phyloP scores from a whole-genome alignment of 169 alveolate genomes.

The Plasmodium fragile region DNA sequence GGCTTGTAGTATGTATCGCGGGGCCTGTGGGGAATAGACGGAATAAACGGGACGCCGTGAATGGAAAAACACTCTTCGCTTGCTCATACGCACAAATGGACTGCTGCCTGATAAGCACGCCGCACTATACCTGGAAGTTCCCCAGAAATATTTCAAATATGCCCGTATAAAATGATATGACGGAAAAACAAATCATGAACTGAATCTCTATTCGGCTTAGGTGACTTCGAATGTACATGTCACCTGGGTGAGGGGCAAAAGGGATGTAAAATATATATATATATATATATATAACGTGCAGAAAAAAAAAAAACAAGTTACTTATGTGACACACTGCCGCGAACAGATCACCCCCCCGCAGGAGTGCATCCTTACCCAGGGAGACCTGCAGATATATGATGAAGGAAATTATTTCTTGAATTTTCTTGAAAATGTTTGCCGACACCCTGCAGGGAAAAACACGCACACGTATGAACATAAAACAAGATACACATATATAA shows the following conservation, averaged over 20 bases:
- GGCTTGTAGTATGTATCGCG: constrained; percentile 68
- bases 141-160: constrained; percentile 67
- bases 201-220: constrained; percentile 69
- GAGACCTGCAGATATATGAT: constrained; percentile 72
- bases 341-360: too few relatives aligned
- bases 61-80: background rate
- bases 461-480: background rate
- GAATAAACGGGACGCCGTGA: background rate
- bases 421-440: constrained; percentile 63
- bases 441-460: constrained; percentile 34
- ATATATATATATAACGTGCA: background rate
- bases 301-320: background rate
- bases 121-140: constrained; percentile 31
- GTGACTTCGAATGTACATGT: constrained; percentile 61
- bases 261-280: background rate
- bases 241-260: constrained; percentile 22
- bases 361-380: constrained; percentile 20
- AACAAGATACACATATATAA: background rate
- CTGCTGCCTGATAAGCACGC: background rate
- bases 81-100: background rate
- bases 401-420: constrained; percentile 57
- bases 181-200: constrained; percentile 71
- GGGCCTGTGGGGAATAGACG: constrained; percentile 26
- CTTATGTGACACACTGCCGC: background rate
- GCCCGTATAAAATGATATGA: constrained; percentile 68